Base-by-base conservation (phyloP, 169 alveolate genomes). In the Plasmodium vinckei region DNA sequence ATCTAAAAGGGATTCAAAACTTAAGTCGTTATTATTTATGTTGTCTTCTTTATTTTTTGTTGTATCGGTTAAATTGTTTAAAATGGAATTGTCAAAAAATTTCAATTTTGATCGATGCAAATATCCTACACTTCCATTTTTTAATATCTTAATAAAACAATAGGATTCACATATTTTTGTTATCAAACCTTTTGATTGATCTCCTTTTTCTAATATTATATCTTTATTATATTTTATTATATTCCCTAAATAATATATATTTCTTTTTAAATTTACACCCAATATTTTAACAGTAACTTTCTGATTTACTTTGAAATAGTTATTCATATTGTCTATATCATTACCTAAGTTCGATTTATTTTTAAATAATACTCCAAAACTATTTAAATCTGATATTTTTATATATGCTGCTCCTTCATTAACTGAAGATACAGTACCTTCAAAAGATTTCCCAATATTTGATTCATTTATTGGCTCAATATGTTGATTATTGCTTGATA, bases 111-210 rank as follows among this genome's bases (percentile, higher is more conserved):
- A 67, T 60, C 21, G 65, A 15, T 79, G 89, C 3, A 79, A 67
- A 56, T 79, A 79, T 7, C 89, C 89, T 21, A 47, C 57, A 27
- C 84, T 79, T 21, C 89, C 89, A 54, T 79, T 79, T 46, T 65
- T 79, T 59, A 79, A 44, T 15, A 79, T 42, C n/a, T 79, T 79
- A 56, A 79, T 47, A 67, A 79, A 79, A 21, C 73, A 23, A 17
- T 79, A 79, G 0, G 89, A 51, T 2, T 67, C 89, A 23, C 89
- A 79, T 60, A 79, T 13, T 54, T 79, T 79, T 42, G 89, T 79
- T 23, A 79, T 67, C 7, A 79, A 15, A 13, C 89, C 89, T 47
- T 79, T 79, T 17, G 89, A 79, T 13, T 12, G 42, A 6, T 79
- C 89, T 3, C 89, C 79, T 4, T 19, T 67, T 19, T 53, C 49